Evolutionary conservation across 306 rosid genomes (phyloP).

Genomic region (Astragalus membranaceus): DNA sequence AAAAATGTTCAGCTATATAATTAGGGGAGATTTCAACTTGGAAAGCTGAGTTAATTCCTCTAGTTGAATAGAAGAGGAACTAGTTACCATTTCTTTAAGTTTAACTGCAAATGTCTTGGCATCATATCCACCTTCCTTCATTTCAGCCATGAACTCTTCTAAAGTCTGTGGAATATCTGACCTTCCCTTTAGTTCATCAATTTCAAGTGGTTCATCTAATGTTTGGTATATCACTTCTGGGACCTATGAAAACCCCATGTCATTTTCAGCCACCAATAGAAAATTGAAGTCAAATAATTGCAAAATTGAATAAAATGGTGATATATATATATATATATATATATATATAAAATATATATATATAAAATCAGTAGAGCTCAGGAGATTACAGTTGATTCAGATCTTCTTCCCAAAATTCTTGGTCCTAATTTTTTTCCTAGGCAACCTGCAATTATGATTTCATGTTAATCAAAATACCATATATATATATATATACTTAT

Average conservation of each 20-base stretch:
- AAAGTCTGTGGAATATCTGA: slow-evolving; percentile 79
- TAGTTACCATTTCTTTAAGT: slow-evolving; percentile 80
- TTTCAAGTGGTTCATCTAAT: slow-evolving; percentile 61
- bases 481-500: background rate
- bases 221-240: slow-evolving; percentile 88
- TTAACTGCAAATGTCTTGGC: slow-evolving; percentile 74
- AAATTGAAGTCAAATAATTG: slow-evolving; percentile 4
- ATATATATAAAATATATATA: too few species aligned
- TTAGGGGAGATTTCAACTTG: background rate
- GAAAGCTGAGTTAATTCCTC: background rate
- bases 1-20: slow-evolving; percentile 8
- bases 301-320: background rate
- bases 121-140: slow-evolving; percentile 54
- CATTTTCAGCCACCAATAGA: slow-evolving; percentile 20
- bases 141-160: slow-evolving; percentile 80
- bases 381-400: slow-evolving; percentile 62
- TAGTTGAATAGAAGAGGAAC: background rate
- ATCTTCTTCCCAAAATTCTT: slow-evolving; percentile 69
- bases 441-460: slow-evolving; percentile 58
- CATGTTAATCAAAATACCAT: slow-evolving; percentile 14
- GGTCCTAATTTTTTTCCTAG: slow-evolving; percentile 87
- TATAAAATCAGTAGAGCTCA: background rate
- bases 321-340: too few species aligned
- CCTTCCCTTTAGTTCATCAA: slow-evolving; percentile 65
- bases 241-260: slow-evolving; percentile 47